Evolutionary conservation across 1,139 yeast species (phyloP), one percentile per base, ranked within the genome.

Genomic region (Citeromyces siamensis): DNA sequence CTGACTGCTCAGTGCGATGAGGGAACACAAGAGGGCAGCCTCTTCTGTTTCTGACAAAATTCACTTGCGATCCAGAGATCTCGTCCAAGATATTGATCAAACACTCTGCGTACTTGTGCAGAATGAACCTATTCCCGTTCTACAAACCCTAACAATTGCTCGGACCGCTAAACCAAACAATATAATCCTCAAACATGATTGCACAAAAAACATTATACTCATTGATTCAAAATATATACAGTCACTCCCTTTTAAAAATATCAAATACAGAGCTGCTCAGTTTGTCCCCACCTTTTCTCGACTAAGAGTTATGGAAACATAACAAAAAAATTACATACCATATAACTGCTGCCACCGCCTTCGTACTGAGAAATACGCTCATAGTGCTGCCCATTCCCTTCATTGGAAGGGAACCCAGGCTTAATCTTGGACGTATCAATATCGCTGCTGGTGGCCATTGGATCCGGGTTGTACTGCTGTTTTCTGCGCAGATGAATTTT

Each of bases 281-380:
- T 19, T 32, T 8, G 9, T 14, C 38, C 22, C 31, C 37, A 5
- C 23, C 18, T 34, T 37, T 33, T 34, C 6, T 38, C 37, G 32
- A 39, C 40, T 19, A 35, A 27, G 8, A 37, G 41, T 13, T 35
- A 36, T 19, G 41, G 50, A 34, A 56, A 53, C 37, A 53, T 54
- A 41, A 55, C 75, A 10, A 75, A 75, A 8, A 64, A 61, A 39
- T 62, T 62, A 42, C 77, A 55, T 26, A 71, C 60, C 46, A 55
- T 44, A 34, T 75, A 76, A 35, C 83, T 68, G 35, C 60, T 59
- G 1, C 84, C 84, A 1, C 77, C 65, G 5, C 85, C 88, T 44
- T 75, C 81, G 49, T 67, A 81, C 46, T 68, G 72, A 39, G 79
- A 71, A 42, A 72, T 72, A 43, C 86, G 56, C 37, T 51, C 38